Evolutionary conservation across 106 monocot genomes (phyloP), one percentile per base, ranked within the genome.

Genomic region (Cymbidium sinense): DNA sequence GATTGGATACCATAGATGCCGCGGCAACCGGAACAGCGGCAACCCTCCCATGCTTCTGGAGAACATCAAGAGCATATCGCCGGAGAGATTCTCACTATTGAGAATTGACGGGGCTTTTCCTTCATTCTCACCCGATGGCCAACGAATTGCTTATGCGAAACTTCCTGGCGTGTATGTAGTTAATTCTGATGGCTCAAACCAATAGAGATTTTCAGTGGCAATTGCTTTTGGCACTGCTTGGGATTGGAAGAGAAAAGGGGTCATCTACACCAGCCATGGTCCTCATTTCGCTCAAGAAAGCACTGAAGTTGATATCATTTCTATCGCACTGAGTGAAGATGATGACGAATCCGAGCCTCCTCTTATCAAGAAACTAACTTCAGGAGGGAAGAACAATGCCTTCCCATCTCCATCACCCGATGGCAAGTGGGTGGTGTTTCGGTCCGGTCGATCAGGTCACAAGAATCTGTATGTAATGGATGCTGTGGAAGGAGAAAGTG

Each of bases 401-500:
- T 98, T 98, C 77, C 94, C 96, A 31, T 98, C 91, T 1, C 89
- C 96, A 13, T 94, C 96, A 1, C 93, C 96, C 0, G 94, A 98
- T 25, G 96, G 96, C 28, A 88, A 92, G 37, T 98, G 84, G 89
- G 79, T 98, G 20, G 96, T 98, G n/a, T 98, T 98, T 81, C 86
- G 93, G 1, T 94, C 96, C 0, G 93, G 93, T 11, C 84, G 94
- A 28, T 89, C 94, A 0, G 91, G 91, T 41, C 84, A 94, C 83
- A 98, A 98, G 84, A 98, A 98, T 78, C 88, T 98, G n/a, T n/a
- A n/a, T n/a, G n/a, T n/a, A n/a, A n/a, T n/a, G n/a, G n/a, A n/a
- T n/a, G n/a, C n/a, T n/a, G n/a, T n/a, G n/a, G n/a, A n/a, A n/a
- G n/a, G n/a, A n/a, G n/a, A n/a, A n/a, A n/a, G n/a, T n/a, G n/a